Base-by-base conservation (phyloP, 805 yeast species). In the Crinitomyces ghanaensis region DNA sequence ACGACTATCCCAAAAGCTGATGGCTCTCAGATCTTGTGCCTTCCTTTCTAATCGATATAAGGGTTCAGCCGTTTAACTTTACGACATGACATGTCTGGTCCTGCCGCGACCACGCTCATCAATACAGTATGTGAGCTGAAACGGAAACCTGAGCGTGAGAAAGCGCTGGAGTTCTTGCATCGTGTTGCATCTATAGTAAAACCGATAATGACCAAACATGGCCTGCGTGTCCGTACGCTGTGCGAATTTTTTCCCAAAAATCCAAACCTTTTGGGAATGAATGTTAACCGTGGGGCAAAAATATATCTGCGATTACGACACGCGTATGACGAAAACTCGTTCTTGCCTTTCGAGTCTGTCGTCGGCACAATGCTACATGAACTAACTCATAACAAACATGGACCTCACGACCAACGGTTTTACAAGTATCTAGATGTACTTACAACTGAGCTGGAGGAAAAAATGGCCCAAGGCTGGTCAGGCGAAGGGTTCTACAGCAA, bases 341-440 rank as follows among this genome's bases (percentile, higher is more conserved):
- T 86, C 51, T 51, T 74, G 13, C 77, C 85, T 1, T 58, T 76
- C 27, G 62, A 56, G 54, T 74, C 74, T 32, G 57, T 86, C 2
- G 50, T 86, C 17, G 94, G 85, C 1, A 84, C 95, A 0, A 70
- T 85, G 74, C 60, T 88, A 4, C 97, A 88, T 54, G 97, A 88
- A 52, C 62, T 88, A 26, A 70, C 83, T 2, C 97, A 88, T 52
- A 86, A 84, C 51, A 51, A 64, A 14, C 60, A 61, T 47, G 95
- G 95, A 0, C 80, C 93, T 0, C 97, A 88, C 50, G 78, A 88
- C 58, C 68, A 59, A 2, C 57, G 57, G 38, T 88, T 88, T 50
- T 82, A 82, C 50, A 59, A 59, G 32, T 65, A 66, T 32, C 53
- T 84, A 42, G 88, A 80, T 35, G 72, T 69, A 38, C 60, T 80